Base-by-base conservation (phyloP, 139 green algal species). In the Trebouxia sp. region DNA sequence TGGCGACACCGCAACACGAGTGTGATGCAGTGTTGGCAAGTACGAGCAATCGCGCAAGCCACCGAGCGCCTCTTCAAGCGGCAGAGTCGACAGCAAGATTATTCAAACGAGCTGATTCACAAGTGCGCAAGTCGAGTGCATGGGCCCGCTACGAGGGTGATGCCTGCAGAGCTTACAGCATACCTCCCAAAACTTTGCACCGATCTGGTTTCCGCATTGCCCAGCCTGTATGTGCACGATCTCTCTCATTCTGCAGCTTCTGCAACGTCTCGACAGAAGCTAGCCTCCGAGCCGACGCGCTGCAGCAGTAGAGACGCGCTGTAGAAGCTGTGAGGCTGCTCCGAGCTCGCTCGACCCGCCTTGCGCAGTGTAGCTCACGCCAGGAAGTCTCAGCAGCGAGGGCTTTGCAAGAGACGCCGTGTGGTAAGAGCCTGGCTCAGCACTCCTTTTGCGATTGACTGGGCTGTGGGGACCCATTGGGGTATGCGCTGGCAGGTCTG, bases 141-240 rank as follows among this genome's bases (percentile, higher is more conserved):
- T n/a, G n/a, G n/a, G n/a, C n/a, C n/a, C n/a, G n/a, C n/a, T n/a
- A n/a, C n/a, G n/a, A n/a, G n/a, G n/a, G n/a, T n/a, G n/a, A n/a
- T n/a, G n/a, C n/a, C n/a, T n/a, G n/a, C n/a, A n/a, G n/a, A n/a
- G n/a, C n/a, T n/a, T n/a, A n/a, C n/a, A n/a, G n/a, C 41, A 26
- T 37, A 77, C 91, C 83, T 93, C 88, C 91, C 91, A 95, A 75
- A 95, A 95, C 85, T 94, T 94, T 69, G 90, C 90, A 45, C 85
- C 91, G 72, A 94, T 95, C 84, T 97, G 93, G 89, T 97, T 97
- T 76, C 93, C 93, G 89, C 93, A 97, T 85, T 97, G 93, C 55
- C 93, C 93, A 53, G 32, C 42, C 39, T 56, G 35, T 9, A 56
- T 65, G 38, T 58, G 81, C 47, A 83, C 79, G 76, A 83, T 83